Percentiles rank a stretch among this genome's conserved stretches.
Evolutionary conservation across 768 basidiomycete species (phyloP).

Genomic region (Russula griseocarnosa): DNA sequence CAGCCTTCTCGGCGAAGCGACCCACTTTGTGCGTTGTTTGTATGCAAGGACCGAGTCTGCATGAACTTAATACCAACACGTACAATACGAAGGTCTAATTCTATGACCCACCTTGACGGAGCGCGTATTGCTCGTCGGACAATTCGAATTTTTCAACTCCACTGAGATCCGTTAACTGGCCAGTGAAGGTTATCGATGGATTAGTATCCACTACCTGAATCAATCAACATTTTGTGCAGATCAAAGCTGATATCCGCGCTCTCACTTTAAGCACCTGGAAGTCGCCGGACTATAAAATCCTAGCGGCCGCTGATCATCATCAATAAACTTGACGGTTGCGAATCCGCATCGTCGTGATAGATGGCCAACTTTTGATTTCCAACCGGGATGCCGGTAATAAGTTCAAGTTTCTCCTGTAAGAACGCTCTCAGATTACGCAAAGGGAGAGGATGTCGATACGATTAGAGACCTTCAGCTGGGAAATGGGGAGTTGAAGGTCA

Average conservation of each 20-base stretch:
- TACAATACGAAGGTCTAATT: not conserved
- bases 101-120: conserved; percentile 58
- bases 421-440: not conserved
- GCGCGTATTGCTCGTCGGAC: conserved; percentile 73
- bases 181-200: conserved; percentile 70
- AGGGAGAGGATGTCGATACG: not conserved
- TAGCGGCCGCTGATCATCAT: conserved; percentile 63
- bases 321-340: conserved; percentile 48
- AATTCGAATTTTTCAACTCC: conserved; percentile 93
- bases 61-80: not conserved
- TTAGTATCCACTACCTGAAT: conserved; percentile 68
- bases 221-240: not conserved
- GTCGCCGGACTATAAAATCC: conserved; percentile 69
- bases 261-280: conserved; percentile 79
- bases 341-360: conserved; percentile 53
- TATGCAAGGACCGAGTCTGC: conserved; percentile 86
- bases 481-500: conserved; percentile 68
- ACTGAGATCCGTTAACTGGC: conserved; percentile 79
- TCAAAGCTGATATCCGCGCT: not conserved
- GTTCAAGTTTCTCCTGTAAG: conserved; percentile 60
- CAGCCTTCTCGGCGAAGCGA: conserved; percentile 65
- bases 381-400: conserved; percentile 85
- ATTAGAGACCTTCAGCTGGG: conserved; percentile 70
- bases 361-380: conserved; percentile 67
- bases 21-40: conserved; percentile 87